phyloP scores from a whole-genome alignment of 805 yeast species.

The Teunomyces lycoperdinae region DNA sequence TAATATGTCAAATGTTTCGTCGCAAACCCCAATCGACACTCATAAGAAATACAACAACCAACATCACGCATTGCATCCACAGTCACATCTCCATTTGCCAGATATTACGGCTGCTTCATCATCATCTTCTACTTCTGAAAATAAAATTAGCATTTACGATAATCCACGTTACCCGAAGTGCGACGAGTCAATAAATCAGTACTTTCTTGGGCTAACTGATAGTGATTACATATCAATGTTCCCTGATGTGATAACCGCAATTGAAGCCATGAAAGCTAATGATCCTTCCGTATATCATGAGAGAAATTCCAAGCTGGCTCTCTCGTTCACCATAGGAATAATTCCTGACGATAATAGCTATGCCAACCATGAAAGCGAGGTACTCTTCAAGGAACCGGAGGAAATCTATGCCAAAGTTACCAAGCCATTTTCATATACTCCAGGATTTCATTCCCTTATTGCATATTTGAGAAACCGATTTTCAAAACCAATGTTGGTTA shows the following conservation, averaged over 20 bases:
- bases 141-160: constrained; percentile 13
- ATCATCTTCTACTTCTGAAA: background rate
- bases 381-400: constrained; percentile 54
- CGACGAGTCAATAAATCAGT: constrained; percentile 64
- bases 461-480: constrained; percentile 72
- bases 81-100: constrained; percentile 15
- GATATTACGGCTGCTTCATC: background rate
- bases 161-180: constrained; percentile 39
- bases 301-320: constrained; percentile 36
- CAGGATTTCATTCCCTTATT: constrained; percentile 82
- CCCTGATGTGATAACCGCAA: constrained; percentile 57
- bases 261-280: constrained; percentile 34
- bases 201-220: constrained; percentile 54
- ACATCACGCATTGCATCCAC: constrained; percentile 10
- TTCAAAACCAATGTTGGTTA: constrained; percentile 63
- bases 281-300: constrained; percentile 43
- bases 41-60: background rate
- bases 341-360: constrained; percentile 33
- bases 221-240: constrained; percentile 42
- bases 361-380: constrained; percentile 15
- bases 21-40: background rate
- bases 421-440: constrained; percentile 83
- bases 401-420: constrained; percentile 75
- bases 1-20: constrained; percentile 4
- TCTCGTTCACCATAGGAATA: constrained; percentile 50